A percentile compares a stretch with the other conserved stretches of the same genome.
These are phyloP conservation scores for Vicia sativa DNA, from an alignment of 306 rosid genomes.

Conservation along the genomic window DNA sequence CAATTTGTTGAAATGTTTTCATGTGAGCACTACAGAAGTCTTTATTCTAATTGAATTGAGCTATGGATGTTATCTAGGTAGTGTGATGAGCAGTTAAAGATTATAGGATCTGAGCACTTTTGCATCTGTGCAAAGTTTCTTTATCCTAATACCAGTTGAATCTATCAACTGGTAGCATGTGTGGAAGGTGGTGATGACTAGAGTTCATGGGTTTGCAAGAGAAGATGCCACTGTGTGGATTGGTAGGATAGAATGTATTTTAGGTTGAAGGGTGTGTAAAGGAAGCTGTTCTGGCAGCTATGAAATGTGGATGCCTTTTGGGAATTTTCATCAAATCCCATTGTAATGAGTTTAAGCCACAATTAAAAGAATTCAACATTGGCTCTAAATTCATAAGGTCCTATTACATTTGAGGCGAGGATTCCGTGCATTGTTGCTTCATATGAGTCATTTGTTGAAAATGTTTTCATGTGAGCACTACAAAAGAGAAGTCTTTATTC, in stretches of 20 bases:
- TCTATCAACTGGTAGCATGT: constrained; percentile 2
- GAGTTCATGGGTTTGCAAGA: neutral
- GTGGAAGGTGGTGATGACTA: neutral
- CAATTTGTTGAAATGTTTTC: constrained; percentile 6
- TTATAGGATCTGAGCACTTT: too few relatives aligned
- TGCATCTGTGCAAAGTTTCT: neutral
- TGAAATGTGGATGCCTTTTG: neutral
- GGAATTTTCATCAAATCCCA: neutral
- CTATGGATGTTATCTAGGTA: constrained; percentile 19
- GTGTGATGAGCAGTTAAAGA: too few relatives aligned
- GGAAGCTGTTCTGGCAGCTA: constrained; percentile 2
- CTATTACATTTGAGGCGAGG: constrained; percentile 1
- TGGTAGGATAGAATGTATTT: neutral
- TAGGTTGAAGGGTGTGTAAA: neutral
- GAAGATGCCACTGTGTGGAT: neutral
- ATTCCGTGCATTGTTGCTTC: constrained; percentile 16
- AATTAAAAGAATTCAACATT: neutral
- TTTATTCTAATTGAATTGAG: constrained; percentile 12
- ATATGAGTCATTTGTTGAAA: constrained; percentile 5
- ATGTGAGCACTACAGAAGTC: neutral
- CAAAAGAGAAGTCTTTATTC: neutral
- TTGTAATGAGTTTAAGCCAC: neutral
- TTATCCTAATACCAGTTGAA: neutral
- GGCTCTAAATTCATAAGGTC: constrained; percentile 12
- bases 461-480: neutral